Evolutionary conservation across 2,329 filamentous ascomycete species (phyloP), one percentile per base, ranked within the genome.

Genomic region (Neopestalotiopsis rosae): DNA sequence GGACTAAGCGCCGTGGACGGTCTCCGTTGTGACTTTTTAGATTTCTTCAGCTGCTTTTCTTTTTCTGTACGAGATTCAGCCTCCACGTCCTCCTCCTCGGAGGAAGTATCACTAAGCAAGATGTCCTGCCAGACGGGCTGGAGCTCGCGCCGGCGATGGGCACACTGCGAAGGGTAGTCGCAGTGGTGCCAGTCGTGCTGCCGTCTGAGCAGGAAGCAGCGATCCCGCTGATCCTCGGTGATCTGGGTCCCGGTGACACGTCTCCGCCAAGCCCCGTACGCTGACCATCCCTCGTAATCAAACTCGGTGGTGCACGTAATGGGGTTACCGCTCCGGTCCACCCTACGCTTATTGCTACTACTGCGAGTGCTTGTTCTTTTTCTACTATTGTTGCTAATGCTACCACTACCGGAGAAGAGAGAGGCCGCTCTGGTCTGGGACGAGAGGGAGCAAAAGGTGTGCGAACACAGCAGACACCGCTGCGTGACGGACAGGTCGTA

Each of bases 271-370:
- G 34, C 40, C 38, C 34, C 34, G 20, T 52, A 65, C 32, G 20
- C 62, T 14, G n/a, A 24, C 62, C 62, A 65, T n/a, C 62, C 62
- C 14, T 65, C 24, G 42, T 49, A 65, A 40, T 65, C 62, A 49
- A 65, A 65, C 28, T 40, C 34, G 20, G 62, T 52, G 40, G 32
- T n/a, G 40, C 62, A 65, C 14, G 40, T 65, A 20, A 65, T 65
- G 5, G 14, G 24, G 20, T 49, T n/a, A 4, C 62, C 62, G 20
- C 24, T n/a, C 28, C 30, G 38, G 42, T 49, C 62, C n/a, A 34
- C 28, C 40, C 62, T 38, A 3, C 34, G 62, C 38, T 49, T 65
- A 12, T 24, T 24, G 24, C 45, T 49, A 7, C 7, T 6, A 13
- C 17, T 45, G 56, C 56, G 14, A 9, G 56, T 14, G n/a, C 45